Percentiles rank a stretch among this genome's conserved stretches.
phyloP scores from a whole-genome alignment of 2,329 filamentous ascomycete species.

The Domatiomyces globalis region DNA sequence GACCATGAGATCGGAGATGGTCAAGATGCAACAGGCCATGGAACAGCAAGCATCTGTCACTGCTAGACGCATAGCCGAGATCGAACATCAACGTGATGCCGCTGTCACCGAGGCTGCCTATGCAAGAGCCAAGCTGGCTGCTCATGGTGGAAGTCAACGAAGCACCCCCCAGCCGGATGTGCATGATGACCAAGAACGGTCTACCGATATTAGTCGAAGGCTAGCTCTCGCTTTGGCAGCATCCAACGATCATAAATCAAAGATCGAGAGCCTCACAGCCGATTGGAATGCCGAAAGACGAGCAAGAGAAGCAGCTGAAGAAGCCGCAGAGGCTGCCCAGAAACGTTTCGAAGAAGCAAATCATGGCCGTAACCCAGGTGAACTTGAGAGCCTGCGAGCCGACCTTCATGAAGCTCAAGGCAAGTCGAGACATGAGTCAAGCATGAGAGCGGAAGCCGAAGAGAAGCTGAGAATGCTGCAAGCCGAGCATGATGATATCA shows the following conservation, averaged over 20 bases:
- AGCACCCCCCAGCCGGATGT: slow-evolving; percentile 46
- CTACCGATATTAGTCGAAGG: slow-evolving; percentile 63
- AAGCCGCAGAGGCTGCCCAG: slow-evolving; percentile 69
- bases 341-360: slow-evolving; percentile 74
- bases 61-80: slow-evolving; percentile 78
- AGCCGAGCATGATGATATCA: slow-evolving; percentile 73
- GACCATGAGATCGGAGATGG: slow-evolving; percentile 76
- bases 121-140: slow-evolving; percentile 81
- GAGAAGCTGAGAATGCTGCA: slow-evolving; percentile 60
- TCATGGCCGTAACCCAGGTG: slow-evolving; percentile 64
- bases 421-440: slow-evolving; percentile 64
- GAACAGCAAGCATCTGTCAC: slow-evolving; percentile 77
- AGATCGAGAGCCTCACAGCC: slow-evolving; percentile 51
- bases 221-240: slow-evolving; percentile 66
- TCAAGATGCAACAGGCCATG: slow-evolving; percentile 77
- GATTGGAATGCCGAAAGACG: slow-evolving; percentile 72
- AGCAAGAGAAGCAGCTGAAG: slow-evolving; percentile 72
- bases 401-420: slow-evolving; percentile 72
- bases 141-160: slow-evolving; percentile 44
- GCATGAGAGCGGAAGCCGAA: slow-evolving; percentile 62
- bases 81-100: slow-evolving; percentile 84
- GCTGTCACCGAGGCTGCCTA: slow-evolving; percentile 94
- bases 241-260: slow-evolving; percentile 68
- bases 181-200: slow-evolving; percentile 48
- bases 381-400: slow-evolving; percentile 71